Percentiles rank a stretch among this genome's conserved stretches.
Conservation (phyloP, 2,329 filamentous ascomycete species). For the Apiospora phragmitis region DNA sequence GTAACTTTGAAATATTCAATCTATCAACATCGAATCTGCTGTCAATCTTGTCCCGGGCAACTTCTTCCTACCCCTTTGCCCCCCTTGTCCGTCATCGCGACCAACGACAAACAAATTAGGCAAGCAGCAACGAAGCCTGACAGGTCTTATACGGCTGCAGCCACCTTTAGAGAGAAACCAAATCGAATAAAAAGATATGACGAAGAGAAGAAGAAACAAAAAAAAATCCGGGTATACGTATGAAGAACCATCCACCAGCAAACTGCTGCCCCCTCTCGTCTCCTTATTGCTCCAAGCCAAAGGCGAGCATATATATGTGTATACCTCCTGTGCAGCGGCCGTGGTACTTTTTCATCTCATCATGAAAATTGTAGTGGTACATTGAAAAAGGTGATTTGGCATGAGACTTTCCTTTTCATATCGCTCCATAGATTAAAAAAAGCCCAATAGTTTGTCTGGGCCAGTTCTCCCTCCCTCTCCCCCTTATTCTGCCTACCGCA, state of each 20-base stretch:
- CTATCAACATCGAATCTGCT: not conserved
- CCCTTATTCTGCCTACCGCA: not conserved
- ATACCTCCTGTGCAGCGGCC: not conserved
- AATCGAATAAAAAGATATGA: not conserved
- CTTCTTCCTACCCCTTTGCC: not conserved
- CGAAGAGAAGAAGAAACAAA: not conserved
- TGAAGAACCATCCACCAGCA: not conserved
- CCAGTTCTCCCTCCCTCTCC: not conserved
- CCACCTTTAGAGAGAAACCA: not conserved
- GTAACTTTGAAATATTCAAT: constrained; percentile 6
- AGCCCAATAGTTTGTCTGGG: not conserved
- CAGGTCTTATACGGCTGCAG: not conserved
- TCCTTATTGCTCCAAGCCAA: not conserved
- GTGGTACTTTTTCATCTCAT: not conserved
- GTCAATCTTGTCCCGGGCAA: not conserved
- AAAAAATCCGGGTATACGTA: not conserved
- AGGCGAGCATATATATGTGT: not conserved
- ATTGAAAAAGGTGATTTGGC: not conserved
- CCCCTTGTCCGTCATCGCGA: not conserved
- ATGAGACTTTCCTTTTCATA: not conserved
- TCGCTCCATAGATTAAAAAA: not conserved
- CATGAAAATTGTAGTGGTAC: not conserved
- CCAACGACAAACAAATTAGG: not conserved
- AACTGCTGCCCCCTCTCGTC: not conserved
- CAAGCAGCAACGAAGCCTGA: not conserved